Percentiles rank a stretch among this genome's conserved stretches.
Conservation (phyloP, 345 rosid genomes). For the Melaleuca alternifolia region DNA sequence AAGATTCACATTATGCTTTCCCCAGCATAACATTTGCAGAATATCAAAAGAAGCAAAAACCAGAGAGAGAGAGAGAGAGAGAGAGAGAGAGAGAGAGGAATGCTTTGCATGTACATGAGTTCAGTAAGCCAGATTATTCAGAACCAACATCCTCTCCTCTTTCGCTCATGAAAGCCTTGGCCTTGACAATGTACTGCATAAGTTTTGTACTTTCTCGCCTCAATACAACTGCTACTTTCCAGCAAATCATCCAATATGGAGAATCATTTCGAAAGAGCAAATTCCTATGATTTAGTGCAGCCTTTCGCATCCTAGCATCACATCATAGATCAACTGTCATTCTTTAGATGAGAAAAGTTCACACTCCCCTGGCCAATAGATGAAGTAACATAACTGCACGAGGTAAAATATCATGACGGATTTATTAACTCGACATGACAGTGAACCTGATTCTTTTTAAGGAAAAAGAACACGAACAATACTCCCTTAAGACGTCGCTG, state of each 20-base stretch:
- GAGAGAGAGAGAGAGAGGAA: too few species aligned
- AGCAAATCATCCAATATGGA: neutral
- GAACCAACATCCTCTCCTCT: slow-evolving; percentile 62
- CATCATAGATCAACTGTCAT: neutral
- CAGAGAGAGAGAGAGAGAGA: too few species aligned
- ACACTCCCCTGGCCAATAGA: neutral
- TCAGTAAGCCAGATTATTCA: neutral
- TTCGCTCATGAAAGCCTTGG: slow-evolving; percentile 51
- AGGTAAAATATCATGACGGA: neutral
- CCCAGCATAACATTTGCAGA: too few species aligned
- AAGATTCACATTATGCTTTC: too few species aligned
- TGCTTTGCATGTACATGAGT: slow-evolving; percentile 2
- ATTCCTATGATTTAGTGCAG: neutral
- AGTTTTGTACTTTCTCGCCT: neutral
- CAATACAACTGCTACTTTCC: neutral
- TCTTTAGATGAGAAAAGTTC: neutral
- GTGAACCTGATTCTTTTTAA: too few species aligned
- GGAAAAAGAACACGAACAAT: neutral
- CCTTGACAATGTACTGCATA: slow-evolving; percentile 65
- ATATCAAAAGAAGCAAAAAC: too few species aligned
- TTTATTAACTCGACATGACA: too few species aligned
- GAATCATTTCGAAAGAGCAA: too few species aligned
- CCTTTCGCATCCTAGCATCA: neutral
- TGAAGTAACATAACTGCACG: too few species aligned
- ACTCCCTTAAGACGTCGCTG: neutral